phyloP scores from a whole-genome alignment of 2,329 filamentous ascomycete species.

The Stylonectria norvegica region DNA sequence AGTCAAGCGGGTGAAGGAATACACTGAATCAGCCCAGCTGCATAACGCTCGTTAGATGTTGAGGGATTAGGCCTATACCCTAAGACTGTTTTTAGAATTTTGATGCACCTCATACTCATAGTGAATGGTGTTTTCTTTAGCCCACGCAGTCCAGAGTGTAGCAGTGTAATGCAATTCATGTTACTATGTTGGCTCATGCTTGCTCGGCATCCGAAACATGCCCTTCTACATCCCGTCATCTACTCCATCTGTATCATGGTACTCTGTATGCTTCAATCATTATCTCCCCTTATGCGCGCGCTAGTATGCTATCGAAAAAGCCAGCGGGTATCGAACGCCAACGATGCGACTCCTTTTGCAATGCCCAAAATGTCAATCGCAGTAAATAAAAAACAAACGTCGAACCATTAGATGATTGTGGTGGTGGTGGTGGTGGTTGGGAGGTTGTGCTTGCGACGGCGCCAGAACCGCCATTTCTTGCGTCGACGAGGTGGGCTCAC shows the following conservation, averaged over 20 bases:
- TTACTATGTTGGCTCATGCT: background rate
- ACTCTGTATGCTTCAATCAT: conserved; percentile 24
- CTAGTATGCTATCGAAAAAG: conserved; percentile 23
- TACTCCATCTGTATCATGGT: conserved; percentile 17
- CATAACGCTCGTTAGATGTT: too few relatives aligned
- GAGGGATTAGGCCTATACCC: too few relatives aligned
- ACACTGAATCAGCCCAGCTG: too few relatives aligned
- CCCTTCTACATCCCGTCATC: conserved; percentile 15
- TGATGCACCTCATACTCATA: too few relatives aligned
- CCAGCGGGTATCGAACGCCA: conserved; percentile 37
- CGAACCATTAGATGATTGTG: conserved; percentile 8
- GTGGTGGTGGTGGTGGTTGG: background rate
- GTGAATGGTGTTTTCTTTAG: too few relatives aligned
- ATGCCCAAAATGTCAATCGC: conserved; percentile 14
- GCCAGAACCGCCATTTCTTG: conserved; percentile 30
- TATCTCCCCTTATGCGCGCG: conserved; percentile 23
- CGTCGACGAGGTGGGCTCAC: conserved; percentile 14
- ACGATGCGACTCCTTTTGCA: conserved; percentile 29
- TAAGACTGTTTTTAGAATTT: too few relatives aligned
- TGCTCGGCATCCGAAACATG: background rate
- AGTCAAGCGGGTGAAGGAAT: too few relatives aligned
- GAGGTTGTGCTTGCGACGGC: conserved; percentile 25
- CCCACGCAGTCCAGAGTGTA: background rate
- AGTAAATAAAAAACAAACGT: conserved; percentile 5
- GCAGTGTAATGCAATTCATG: background rate